These are phyloP conservation scores for Torulaspora pretoriensis DNA, from an alignment of 1,139 yeast species.

Conservation along the genomic window DNA sequence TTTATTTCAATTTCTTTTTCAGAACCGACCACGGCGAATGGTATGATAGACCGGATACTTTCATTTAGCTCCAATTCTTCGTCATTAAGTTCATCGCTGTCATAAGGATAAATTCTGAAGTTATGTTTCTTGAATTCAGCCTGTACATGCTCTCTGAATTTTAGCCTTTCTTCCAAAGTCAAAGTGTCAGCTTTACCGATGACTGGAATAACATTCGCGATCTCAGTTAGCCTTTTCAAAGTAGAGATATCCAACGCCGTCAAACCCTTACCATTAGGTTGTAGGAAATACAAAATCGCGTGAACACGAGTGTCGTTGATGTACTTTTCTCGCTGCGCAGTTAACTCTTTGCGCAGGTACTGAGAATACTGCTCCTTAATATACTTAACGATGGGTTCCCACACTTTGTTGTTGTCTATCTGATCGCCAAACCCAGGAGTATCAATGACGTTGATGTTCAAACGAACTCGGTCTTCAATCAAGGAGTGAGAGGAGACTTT, in stretches of 20 bases:
- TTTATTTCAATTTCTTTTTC: conserved; percentile 67
- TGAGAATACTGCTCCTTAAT: conserved; percentile 95
- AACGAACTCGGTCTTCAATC: conserved; percentile 80
- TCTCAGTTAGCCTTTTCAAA: conserved; percentile 78
- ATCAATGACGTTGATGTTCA: conserved; percentile 83
- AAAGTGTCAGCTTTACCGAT: conserved; percentile 91
- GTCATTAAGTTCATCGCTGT: conserved; percentile 65
- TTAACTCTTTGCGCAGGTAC: conserved; percentile 88
- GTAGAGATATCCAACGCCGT: conserved; percentile 80
- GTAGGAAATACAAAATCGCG: conserved; percentile 84
- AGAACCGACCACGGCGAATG: conserved; percentile 95
- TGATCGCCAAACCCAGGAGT: conserved; percentile 99
- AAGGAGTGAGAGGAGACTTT: conserved; percentile 65
- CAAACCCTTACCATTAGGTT: conserved; percentile 81
- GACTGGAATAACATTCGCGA: conserved; percentile 90
- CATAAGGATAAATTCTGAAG: conserved; percentile 84
- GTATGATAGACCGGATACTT: conserved; percentile 75
- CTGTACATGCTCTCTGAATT: conserved; percentile 71
- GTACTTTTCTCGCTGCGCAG: conserved; percentile 86
- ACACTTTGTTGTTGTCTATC: conserved; percentile 89
- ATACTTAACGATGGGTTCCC: conserved; percentile 96
- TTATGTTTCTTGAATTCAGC: conserved; percentile 70
- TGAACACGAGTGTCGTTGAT: conserved; percentile 92
- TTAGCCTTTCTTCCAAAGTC: conserved; percentile 77
- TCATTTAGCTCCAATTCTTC: conserved; percentile 77